phyloP scores from a whole-genome alignment of 2,329 filamentous ascomycete genomes.

The Fusarium globosum region DNA sequence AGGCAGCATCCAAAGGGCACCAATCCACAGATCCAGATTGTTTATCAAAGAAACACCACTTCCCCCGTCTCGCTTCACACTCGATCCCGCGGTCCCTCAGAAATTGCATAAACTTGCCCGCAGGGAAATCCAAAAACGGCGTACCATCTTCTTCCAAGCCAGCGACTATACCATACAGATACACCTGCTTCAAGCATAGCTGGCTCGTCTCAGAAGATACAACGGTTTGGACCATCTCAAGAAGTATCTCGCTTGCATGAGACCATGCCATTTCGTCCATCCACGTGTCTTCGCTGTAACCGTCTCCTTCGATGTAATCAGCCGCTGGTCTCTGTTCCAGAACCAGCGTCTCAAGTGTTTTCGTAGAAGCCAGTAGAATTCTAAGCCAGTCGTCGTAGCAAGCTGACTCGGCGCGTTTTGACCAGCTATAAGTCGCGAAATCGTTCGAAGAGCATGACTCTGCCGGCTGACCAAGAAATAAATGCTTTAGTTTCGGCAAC shows the following conservation, averaged over 20 bases:
- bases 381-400: not conserved
- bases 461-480: not conserved
- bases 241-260: not conserved
- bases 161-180: slow-evolving; percentile 13
- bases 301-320: not conserved
- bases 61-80: slow-evolving; percentile 23
- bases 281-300: not conserved
- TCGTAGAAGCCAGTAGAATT: not conserved
- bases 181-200: not conserved
- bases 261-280: not conserved
- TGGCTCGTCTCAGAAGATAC: not conserved
- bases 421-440: not conserved
- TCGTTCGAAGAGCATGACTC: not conserved
- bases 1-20: not conserved
- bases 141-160: accelerated
- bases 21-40: accelerated
- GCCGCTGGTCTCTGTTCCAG: slow-evolving; percentile 10
- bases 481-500: not conserved
- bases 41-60: slow-evolving; percentile 25
- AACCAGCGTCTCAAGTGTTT: not conserved
- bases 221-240: not conserved
- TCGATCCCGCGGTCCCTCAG: not conserved
- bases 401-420: not conserved
- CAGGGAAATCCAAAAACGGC: not conserved
- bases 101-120: not conserved